phyloP scores from a whole-genome alignment of 2,329 filamentous ascomycete genomes.

The Scytalidium lignicola region DNA sequence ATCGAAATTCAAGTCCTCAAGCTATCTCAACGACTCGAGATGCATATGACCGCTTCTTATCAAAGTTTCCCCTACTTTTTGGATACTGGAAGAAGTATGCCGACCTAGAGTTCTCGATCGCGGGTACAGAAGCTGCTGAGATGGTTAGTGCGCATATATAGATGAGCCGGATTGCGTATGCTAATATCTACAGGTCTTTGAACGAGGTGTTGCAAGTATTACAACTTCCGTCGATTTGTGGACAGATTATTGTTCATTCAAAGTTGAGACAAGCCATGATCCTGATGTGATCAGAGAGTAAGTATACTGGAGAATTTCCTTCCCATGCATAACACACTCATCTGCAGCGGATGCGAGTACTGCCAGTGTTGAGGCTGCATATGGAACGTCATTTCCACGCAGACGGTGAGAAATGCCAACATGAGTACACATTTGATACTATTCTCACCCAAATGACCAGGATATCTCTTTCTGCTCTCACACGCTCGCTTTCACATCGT shows the following conservation, averaged over 20 bases:
- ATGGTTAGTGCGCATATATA: slow-evolving; percentile 58
- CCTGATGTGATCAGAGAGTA: slow-evolving; percentile 98
- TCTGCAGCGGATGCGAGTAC: slow-evolving; percentile 32
- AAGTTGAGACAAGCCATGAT: slow-evolving; percentile 95
- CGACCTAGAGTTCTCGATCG: slow-evolving; percentile 94
- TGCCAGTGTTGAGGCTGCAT: slow-evolving; percentile 15
- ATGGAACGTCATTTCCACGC: slow-evolving; percentile 38
- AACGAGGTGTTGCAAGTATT: slow-evolving; percentile 89
- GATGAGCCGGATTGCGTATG: not conserved
- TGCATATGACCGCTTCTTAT: slow-evolving; percentile 86
- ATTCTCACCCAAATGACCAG: slow-evolving; percentile 63
- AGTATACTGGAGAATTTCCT: slow-evolving; percentile 70
- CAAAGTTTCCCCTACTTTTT: slow-evolving; percentile 92
- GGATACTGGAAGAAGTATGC: slow-evolving; percentile 99
- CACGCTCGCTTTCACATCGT: slow-evolving; percentile 37
- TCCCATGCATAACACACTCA: slow-evolving; percentile 52
- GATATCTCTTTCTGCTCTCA: slow-evolving; percentile 48
- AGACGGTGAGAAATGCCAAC: slow-evolving; percentile 69
- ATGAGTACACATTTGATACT: slow-evolving; percentile 51
- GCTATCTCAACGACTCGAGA: slow-evolving; percentile 83
- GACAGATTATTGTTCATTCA: slow-evolving; percentile 97
- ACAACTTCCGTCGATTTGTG: slow-evolving; percentile 92
- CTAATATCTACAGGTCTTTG: slow-evolving; percentile 66
- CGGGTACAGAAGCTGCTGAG: slow-evolving; percentile 92
- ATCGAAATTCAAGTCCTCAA: slow-evolving; percentile 92